phyloP scores from a whole-genome alignment of 2,329 filamentous ascomycete genomes.

The Diaporthe amygdali region DNA sequence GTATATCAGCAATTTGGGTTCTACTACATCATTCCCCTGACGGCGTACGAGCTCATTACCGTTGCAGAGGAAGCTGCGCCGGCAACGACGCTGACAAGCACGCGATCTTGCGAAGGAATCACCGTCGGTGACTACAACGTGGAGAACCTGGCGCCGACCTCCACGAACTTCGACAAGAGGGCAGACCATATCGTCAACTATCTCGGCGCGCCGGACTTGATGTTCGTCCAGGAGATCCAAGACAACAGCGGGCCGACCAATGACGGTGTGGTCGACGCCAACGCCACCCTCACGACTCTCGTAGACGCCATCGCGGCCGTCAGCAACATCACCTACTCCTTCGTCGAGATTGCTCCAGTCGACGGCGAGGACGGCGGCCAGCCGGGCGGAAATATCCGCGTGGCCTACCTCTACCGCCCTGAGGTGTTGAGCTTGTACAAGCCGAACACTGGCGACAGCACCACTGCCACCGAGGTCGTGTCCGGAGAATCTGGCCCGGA shows the following conservation, averaged over 20 bases:
- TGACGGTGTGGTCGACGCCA: conserved; percentile 61
- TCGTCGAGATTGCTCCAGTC: conserved; percentile 62
- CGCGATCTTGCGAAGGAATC: conserved; percentile 62
- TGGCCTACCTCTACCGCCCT: conserved; percentile 72
- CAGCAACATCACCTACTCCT: conserved; percentile 61
- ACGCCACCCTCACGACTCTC: conserved; percentile 64
- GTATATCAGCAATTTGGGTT: conserved; percentile 70
- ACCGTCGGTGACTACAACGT: conserved; percentile 74
- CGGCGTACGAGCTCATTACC: conserved; percentile 55
- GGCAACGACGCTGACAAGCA: conserved; percentile 57
- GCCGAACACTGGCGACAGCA: conserved; percentile 59
- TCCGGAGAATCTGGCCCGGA: conserved; percentile 46
- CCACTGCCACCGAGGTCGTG: conserved; percentile 63
- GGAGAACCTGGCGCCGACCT: conserved; percentile 67
- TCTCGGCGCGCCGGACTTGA: conserved; percentile 65
- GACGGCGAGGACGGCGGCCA: conserved; percentile 68
- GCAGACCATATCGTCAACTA: conserved; percentile 69
- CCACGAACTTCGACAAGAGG: conserved; percentile 60
- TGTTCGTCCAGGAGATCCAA: conserved; percentile 76
- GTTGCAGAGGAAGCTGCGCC: conserved; percentile 51
- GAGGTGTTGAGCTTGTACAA: conserved; percentile 63
- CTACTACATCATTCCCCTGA: conserved; percentile 71
- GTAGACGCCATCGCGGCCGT: conserved; percentile 51
- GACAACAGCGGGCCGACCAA: conserved; percentile 68
- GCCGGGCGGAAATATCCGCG: conserved; percentile 74